A percentile compares a stretch with the other conserved stretches of the same genome.
Conservation (phyloP, 2,329 filamentous ascomycete species). For the Xylaria polymorpha region DNA sequence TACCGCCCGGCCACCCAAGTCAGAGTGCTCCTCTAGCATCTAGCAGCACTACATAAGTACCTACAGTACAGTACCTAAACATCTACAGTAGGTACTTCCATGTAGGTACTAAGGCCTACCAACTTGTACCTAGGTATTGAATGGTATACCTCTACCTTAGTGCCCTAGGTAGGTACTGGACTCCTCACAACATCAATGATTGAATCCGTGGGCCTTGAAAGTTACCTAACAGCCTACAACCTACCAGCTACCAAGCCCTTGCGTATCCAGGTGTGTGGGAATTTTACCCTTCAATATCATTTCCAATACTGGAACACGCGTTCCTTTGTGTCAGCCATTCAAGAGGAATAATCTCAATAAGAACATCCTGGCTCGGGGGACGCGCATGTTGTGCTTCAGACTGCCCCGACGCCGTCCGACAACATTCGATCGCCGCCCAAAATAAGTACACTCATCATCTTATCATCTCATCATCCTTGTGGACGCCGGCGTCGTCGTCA, state of each 20-base stretch:
- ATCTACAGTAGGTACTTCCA: too few species aligned
- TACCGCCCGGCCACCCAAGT: too few species aligned
- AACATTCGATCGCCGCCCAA: slow-evolving; percentile 27
- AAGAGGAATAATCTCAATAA: slow-evolving; percentile 7
- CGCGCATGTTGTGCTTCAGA: slow-evolving; percentile 24
- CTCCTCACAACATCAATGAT: too few species aligned
- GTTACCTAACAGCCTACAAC: background rate
- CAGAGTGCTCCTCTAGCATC: too few species aligned
- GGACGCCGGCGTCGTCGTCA: slow-evolving; percentile 6
- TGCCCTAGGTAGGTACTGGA: too few species aligned
- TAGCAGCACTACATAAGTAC: too few species aligned
- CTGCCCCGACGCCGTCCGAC: slow-evolving; percentile 24
- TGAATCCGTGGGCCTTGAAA: too few species aligned
- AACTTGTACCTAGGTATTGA: too few species aligned
- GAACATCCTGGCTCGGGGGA: slow-evolving; percentile 12
- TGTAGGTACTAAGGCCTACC: too few species aligned
- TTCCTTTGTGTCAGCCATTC: slow-evolving; percentile 28
- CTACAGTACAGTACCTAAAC: too few species aligned
- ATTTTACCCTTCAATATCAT: slow-evolving; percentile 31
- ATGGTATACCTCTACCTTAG: too few species aligned
- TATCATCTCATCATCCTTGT: slow-evolving; percentile 21
- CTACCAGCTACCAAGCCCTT: slow-evolving; percentile 12
- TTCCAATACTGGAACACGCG: slow-evolving; percentile 20
- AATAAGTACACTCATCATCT: slow-evolving; percentile 19
- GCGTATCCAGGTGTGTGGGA: slow-evolving; percentile 28